These are phyloP conservation scores for Aspergillus sp. DNA, from an alignment of 2,329 filamentous ascomycete genomes.

Conservation along the genomic window DNA sequence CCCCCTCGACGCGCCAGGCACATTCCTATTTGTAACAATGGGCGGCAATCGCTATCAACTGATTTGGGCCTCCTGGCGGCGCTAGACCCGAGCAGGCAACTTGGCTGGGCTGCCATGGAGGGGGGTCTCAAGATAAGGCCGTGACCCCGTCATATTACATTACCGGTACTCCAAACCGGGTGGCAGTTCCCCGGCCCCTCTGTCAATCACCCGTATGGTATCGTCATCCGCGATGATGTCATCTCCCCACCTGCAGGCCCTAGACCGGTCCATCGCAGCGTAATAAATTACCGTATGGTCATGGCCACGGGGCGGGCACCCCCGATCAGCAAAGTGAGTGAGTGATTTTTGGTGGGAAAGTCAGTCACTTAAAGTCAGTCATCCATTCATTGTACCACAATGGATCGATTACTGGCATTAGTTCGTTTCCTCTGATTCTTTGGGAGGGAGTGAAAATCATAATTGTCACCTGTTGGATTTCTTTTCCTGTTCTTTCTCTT, in stretches of 20 bases:
- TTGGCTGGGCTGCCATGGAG: not conserved
- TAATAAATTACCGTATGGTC: constrained; percentile 16
- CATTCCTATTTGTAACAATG: constrained; percentile 3
- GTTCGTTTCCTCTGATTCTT: no score
- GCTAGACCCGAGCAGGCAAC: not conserved
- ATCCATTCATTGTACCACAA: not conserved
- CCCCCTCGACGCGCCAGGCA: not conserved
- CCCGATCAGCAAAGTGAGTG: constrained; percentile 12
- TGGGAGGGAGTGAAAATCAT: not conserved
- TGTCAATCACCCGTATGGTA: constrained; percentile 10
- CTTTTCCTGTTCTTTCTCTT: constrained; percentile 3
- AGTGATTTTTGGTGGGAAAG: constrained; percentile 16
- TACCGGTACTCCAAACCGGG: constrained; percentile 4
- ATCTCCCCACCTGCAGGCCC: constrained; percentile 23
- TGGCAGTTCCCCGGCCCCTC: constrained; percentile 9
- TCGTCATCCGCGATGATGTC: constrained; percentile 27
- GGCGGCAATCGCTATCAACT: not conserved
- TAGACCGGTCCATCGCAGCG: constrained; percentile 34
- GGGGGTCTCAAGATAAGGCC: not conserved
- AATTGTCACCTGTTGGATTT: not conserved
- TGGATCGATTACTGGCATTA: not conserved
- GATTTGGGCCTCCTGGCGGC: not conserved
- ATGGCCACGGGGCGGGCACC: constrained; percentile 13
- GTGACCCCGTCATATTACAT: constrained; percentile 1
- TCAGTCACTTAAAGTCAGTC: no score